phyloP scores from a whole-genome alignment of 2,329 filamentous ascomycete genomes.

The Cordyceps pruinosa region DNA sequence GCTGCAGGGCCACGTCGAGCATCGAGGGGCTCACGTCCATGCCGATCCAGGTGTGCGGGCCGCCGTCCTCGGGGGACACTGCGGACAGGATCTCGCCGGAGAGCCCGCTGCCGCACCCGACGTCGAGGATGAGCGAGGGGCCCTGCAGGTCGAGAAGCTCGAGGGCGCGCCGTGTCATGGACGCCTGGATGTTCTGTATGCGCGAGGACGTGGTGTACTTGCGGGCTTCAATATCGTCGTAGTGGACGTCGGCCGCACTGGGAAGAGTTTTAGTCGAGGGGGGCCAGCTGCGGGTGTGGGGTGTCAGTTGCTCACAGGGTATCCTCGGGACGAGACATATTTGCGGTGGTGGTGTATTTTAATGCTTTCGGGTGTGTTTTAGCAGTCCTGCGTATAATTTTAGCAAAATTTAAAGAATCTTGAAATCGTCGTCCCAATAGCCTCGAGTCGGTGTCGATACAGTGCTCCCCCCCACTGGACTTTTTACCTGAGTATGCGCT shows the following conservation, averaged over 20 bases:
- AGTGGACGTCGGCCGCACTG: constrained; percentile 93
- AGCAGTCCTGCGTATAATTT: neutral
- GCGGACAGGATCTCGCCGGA: constrained; percentile 87
- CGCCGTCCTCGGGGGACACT: constrained; percentile 61
- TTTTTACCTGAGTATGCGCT: constrained; percentile 6
- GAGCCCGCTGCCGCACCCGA: constrained; percentile 93
- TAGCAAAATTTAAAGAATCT: neutral
- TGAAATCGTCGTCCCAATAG: neutral
- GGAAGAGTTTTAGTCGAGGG: constrained; percentile 11
- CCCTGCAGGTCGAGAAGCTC: constrained; percentile 75
- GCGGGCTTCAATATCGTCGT: constrained; percentile 88
- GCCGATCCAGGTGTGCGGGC: constrained; percentile 91
- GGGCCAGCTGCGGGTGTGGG: constrained; percentile 8
- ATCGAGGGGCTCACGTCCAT: constrained; percentile 95
- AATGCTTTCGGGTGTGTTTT: fast-evolving
- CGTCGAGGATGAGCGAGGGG: constrained; percentile 85
- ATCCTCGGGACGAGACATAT: constrained; percentile 96
- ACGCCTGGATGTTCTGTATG: constrained; percentile 89
- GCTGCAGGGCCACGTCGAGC: constrained; percentile 87
- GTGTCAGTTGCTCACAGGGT: constrained; percentile 58
- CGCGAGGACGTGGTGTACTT: constrained; percentile 97
- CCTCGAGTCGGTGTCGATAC: constrained; percentile 2
- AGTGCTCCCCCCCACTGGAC: neutral
- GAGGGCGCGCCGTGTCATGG: constrained; percentile 90
- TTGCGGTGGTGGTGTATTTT: constrained; percentile 21